Evolutionary conservation across 805 yeast species (phyloP), one percentile per base, ranked within the genome.

Genomic region (Saccharomycopsis lassenensis): DNA sequence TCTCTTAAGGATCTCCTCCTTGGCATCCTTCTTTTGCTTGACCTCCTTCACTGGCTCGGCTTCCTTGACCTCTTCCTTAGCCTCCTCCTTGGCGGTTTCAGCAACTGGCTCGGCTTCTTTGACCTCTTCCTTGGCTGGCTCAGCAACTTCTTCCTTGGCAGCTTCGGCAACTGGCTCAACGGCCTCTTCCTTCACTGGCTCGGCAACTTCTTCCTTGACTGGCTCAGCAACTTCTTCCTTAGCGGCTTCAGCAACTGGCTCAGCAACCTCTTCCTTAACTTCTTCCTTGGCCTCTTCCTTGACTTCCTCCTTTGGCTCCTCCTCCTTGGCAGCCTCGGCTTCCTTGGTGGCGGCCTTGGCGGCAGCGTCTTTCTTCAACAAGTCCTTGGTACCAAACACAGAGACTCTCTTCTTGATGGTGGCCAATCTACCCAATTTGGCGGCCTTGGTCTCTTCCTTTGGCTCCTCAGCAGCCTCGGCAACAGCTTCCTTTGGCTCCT

Each of bases 181-280:
- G 10, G 47, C 31, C 19, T 25, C 48, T 35, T 29, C 48, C 10
- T 23, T 15, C 7, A 18, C 31, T 6, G 10, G 35, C n/a, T 24
- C 42, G 11, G 31, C 30, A 16, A 22, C 35, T 12, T 16, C 34
- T 19, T 22, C 21, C 11, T 34, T 45, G 25, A 44, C 47, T 14
- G 44, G 45, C 28, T 25, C 46, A 30, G 49, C 51, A 38, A 42
- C 40, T 22, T 34, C 46, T 20, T 29, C 37, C 25, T 33, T 29
- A 24, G 36, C 11, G 21, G 24, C 31, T 19, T 22, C 36, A 12
- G 38, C 28, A 34, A 8, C 23, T 22, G 32, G 23, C n/a, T 26
- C 29, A 11, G 16, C 18, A 11, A 27, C 15, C 8, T n/a, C 37
- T 12, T 16, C 33, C 12, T 19, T 24, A 5, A 17, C 28, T 10